phyloP scores from a whole-genome alignment of 164 flowering plant genomes.

The Nelumbo lutea region DNA sequence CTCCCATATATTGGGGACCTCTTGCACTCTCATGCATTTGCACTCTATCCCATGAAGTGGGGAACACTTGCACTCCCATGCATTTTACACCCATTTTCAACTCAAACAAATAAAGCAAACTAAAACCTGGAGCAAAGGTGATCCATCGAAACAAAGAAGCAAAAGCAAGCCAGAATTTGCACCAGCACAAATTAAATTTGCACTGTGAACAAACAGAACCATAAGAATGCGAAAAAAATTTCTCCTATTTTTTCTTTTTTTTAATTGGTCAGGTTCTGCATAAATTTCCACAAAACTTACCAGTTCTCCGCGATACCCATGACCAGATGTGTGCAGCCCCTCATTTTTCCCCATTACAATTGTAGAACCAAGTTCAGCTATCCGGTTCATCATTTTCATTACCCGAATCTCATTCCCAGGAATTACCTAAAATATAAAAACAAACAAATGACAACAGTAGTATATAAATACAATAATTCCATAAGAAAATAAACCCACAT shows the following conservation, averaged over 20 bases:
- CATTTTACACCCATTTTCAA: too few relatives aligned
- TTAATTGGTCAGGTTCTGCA: background rate
- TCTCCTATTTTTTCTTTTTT: too few relatives aligned
- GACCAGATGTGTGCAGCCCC: constrained; percentile 93
- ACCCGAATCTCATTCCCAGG: constrained; percentile 97
- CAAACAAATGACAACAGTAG: background rate
- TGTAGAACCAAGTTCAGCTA: constrained; percentile 87
- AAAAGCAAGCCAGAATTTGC: background rate
- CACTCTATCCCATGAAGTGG: too few relatives aligned
- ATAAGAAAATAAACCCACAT: background rate
- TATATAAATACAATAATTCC: background rate
- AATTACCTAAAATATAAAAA: constrained; percentile 55
- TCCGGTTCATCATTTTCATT: constrained; percentile 94
- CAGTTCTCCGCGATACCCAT: constrained; percentile 89
- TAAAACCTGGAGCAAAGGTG: too few relatives aligned
- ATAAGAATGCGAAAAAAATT: too few relatives aligned
- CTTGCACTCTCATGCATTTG: too few relatives aligned
- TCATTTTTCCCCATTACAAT: constrained; percentile 92
- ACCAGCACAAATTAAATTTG: background rate
- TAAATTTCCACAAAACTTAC: constrained; percentile 31
- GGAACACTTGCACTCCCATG: too few relatives aligned
- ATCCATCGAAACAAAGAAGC: too few relatives aligned
- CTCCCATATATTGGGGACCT: too few relatives aligned
- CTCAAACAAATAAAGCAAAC: too few relatives aligned
- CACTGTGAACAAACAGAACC: background rate